These are phyloP conservation scores for Phaseolus coccineus DNA, from an alignment of 331 rosid species.

Conservation along the genomic window DNA sequence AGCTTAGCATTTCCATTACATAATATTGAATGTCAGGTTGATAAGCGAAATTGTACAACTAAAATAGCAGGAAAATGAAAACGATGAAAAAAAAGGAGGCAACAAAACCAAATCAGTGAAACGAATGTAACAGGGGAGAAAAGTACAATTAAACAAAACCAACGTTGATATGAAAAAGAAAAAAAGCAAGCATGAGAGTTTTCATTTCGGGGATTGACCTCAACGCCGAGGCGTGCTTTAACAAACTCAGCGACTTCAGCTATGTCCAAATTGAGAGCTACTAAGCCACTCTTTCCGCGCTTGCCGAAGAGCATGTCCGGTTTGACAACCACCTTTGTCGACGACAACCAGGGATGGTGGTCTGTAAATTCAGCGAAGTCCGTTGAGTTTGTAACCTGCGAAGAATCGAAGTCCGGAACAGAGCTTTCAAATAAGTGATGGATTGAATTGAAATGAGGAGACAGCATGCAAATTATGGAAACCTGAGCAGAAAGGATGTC, in stretches of 20 bases:
- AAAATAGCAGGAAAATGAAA: no score
- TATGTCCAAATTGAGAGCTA: slow-evolving; percentile 72
- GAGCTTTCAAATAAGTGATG: background rate
- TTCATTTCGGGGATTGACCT: slow-evolving; percentile 47
- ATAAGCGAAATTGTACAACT: no score
- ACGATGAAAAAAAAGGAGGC: no score
- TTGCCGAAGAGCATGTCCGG: slow-evolving; percentile 89
- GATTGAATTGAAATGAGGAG: background rate
- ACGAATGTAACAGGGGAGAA: background rate
- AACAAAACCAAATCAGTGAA: background rate
- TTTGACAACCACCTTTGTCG: slow-evolving; percentile 77
- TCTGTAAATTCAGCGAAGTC: slow-evolving; percentile 71
- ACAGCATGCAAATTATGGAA: background rate
- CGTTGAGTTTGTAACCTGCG: slow-evolving; percentile 67
- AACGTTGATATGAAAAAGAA: background rate
- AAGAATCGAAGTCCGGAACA: background rate
- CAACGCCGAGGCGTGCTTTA: slow-evolving; percentile 69
- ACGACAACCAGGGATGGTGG: slow-evolving; percentile 71
- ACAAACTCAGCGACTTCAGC: slow-evolving; percentile 83
- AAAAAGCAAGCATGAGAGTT: slow-evolving; percentile 19
- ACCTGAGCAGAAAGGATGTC: slow-evolving; percentile 76
- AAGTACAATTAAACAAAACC: background rate
- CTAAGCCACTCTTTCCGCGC: slow-evolving; percentile 90
- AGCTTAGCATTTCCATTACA: background rate
- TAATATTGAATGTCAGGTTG: no score